A percentile compares a stretch with the other conserved stretches of the same genome.
Evolutionary conservation across 23 red algal species (phyloP).

Genomic region (Cyanidium caldarium): DNA sequence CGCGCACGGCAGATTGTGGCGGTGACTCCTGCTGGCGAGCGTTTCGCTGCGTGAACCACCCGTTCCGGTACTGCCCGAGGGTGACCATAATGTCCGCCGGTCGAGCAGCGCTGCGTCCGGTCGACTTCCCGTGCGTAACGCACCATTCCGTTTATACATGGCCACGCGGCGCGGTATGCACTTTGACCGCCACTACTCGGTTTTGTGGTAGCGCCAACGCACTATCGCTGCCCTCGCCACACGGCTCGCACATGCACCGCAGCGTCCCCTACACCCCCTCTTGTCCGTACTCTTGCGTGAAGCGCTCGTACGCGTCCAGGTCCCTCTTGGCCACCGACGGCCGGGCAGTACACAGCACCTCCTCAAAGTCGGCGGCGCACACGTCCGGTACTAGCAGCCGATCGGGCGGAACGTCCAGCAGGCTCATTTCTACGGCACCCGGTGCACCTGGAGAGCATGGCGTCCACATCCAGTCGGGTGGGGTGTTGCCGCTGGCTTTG

Average conservation of each 20-base stretch:
- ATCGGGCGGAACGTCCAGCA: slow-evolving; percentile 51
- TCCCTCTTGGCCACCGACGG: slow-evolving; percentile 64
- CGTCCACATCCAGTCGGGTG: slow-evolving; percentile 14
- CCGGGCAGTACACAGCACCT: slow-evolving; percentile 46
- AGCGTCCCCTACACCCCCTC: slow-evolving; percentile 38
- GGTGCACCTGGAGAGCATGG: slow-evolving; percentile 80
- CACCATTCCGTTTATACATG: no score
- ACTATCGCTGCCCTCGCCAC: no score
- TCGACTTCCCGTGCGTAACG: no score
- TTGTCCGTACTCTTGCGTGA: slow-evolving; percentile 77
- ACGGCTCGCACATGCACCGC: no score
- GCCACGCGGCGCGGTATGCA: no score
- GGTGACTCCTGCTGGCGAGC: not conserved
- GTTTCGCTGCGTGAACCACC: no score
- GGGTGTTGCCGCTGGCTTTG: not conserved
- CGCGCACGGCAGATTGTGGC: not conserved
- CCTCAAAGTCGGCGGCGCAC: slow-evolving; percentile 57
- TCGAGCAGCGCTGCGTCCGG: no score
- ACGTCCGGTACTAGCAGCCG: slow-evolving; percentile 63
- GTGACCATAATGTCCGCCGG: no score
- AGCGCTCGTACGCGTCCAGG: slow-evolving; percentile 40
- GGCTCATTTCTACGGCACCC: slow-evolving; percentile 45
- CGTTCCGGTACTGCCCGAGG: no score
- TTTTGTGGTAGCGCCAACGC: no score
- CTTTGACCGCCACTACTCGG: no score